A percentile compares a stretch with the other conserved stretches of the same genome.
These are phyloP conservation scores for Kwoniella sp. DNA, from an alignment of 768 basidiomycete genomes.

Conservation along the genomic window DNA sequence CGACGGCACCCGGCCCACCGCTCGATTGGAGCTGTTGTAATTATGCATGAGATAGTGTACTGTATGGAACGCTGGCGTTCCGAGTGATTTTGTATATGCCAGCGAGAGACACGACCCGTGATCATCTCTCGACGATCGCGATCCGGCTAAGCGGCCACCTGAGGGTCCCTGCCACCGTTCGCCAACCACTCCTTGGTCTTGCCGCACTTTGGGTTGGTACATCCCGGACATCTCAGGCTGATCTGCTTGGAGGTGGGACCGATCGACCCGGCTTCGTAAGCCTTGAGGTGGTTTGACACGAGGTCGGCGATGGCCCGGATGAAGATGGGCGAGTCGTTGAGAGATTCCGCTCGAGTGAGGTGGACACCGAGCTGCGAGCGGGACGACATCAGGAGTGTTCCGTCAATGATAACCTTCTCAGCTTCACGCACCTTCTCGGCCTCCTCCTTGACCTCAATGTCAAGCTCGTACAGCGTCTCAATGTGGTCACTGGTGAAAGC, in stretches of 20 bases:
- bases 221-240: conserved; percentile 85
- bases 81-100: too few relatives aligned
- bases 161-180: conserved; percentile 58
- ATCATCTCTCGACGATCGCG: neutral
- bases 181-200: conserved; percentile 87
- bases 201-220: conserved; percentile 80
- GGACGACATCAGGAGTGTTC: neutral
- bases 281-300: conserved; percentile 69
- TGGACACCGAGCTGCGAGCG: conserved; percentile 70
- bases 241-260: conserved; percentile 74
- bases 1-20: too few relatives aligned
- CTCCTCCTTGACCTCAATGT: conserved; percentile 87
- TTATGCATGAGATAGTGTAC: too few relatives aligned
- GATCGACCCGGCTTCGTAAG: conserved; percentile 57
- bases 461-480: conserved; percentile 94
- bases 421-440: conserved; percentile 73
- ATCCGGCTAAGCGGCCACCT: conserved; percentile 2
- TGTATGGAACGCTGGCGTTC: too few relatives aligned
- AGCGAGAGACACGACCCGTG: too few relatives aligned
- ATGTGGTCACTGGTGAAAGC: conserved; percentile 99
- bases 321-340: conserved; percentile 95
- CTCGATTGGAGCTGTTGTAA: too few relatives aligned
- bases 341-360: conserved; percentile 77
- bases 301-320: conserved; percentile 92
- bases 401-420: neutral